A percentile compares a stretch with the other conserved stretches of the same genome.
phyloP scores from a whole-genome alignment of 306 rosid genomes.

The Benincasa hispida region DNA sequence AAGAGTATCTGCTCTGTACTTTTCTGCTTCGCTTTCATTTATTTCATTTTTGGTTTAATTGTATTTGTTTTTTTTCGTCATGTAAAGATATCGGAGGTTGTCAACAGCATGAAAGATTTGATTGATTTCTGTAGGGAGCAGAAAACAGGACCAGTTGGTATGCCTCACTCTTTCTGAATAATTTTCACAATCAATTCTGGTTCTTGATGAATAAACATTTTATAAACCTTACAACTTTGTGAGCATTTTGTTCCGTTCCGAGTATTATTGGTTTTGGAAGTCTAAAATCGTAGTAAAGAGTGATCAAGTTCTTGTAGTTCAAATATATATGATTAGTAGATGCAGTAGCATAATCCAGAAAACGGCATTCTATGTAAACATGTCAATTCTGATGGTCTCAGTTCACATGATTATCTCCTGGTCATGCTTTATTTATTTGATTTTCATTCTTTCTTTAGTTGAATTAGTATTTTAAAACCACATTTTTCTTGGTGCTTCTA shows the following conservation, averaged over 20 bases:
- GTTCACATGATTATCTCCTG: too few species aligned
- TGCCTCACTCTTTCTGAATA: neutral
- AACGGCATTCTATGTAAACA: too few species aligned
- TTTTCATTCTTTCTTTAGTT: neutral
- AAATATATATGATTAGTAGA: neutral
- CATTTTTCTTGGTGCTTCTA: neutral
- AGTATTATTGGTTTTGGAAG: neutral
- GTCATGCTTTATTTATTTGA: neutral
- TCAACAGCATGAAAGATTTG: slow-evolving; percentile 25
- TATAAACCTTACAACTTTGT: neutral
- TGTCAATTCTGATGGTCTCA: neutral
- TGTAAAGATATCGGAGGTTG: slow-evolving; percentile 30
- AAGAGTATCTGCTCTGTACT: neutral
- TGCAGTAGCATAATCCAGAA: neutral
- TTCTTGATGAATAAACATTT: neutral
- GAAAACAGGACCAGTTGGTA: slow-evolving; percentile 29
- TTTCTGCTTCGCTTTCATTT: neutral
- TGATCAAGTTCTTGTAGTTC: neutral
- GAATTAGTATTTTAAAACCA: neutral
- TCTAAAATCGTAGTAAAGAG: neutral
- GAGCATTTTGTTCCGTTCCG: neutral
- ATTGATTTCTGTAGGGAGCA: slow-evolving; percentile 19
- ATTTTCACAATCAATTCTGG: neutral
- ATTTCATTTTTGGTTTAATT: neutral
- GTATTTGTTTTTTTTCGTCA: neutral